Base-by-base conservation (phyloP, 2,329 filamentous ascomycete genomes). In the Aspergillus fijiensis region DNA sequence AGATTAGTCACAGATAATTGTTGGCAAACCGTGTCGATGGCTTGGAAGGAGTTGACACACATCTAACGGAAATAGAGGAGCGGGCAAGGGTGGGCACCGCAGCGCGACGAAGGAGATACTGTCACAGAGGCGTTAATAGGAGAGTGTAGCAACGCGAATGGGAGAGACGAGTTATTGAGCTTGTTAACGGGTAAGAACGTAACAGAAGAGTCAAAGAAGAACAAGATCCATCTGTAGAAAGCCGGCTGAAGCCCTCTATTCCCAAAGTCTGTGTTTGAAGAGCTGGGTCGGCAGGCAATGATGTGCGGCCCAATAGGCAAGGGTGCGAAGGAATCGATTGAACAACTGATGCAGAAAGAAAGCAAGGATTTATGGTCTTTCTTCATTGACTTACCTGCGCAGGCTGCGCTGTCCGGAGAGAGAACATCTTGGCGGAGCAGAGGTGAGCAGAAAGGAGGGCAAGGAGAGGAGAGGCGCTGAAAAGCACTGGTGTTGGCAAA, bases 91-190 rank as follows among this genome's bases (percentile, higher is more conserved):
- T 70, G 64, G 78, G 74, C 70, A 77, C 77, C 70, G 78, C 76
- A 70, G 79, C 80, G 74, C 79, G 80, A 76, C 83, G 83, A 76
- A 86, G 79, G 71, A 86, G 79, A 72, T 81, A 81, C 84, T 86
- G 76, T 61, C 19, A 75, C 66, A 72, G 73, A 77, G 72, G 64
- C 71, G 55, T 63, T 62, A 64, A 49, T 57, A 47, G 31, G 52
- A 39, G 33, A 51, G 31, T 21, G 21, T 7, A 39, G 16, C 42
- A 10, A 19, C 9, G 47, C 73, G 65, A 77, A 74, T 72, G 79
- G 71, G 62, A 54, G 54, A 51, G 51, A 12, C 27, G 5, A 49
- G 47, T 27, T 31, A n/a, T 27, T 19, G 23, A 11, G 12, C 29
- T 23, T 25, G 21, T 48, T n/a, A 9, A 23, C 33, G n/a, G 23